Percentiles rank a stretch among this genome's conserved stretches.
Conservation (phyloP, 176 grass and related monocot genomes). For the Tillandsia fasciculata region DNA sequence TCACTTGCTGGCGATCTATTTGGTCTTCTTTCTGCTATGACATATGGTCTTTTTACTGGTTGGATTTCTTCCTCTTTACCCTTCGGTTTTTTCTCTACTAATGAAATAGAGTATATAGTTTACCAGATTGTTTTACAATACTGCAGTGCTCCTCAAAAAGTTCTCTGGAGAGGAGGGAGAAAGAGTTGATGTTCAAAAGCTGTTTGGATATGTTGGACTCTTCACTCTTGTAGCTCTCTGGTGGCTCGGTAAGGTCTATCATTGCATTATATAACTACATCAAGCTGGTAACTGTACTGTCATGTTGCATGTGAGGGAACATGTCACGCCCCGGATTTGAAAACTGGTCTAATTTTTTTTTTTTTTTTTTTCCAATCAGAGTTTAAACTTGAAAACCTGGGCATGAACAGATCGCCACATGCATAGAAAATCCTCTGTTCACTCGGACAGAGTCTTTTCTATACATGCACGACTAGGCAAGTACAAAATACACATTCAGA, state of each 20-base stretch:
- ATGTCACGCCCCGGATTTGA: too few relatives aligned
- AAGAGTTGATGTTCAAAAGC: slow-evolving; percentile 82
- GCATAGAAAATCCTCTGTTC: too few relatives aligned
- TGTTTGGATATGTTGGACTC: slow-evolving; percentile 88
- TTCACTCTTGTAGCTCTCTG: slow-evolving; percentile 78
- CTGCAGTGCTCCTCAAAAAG: slow-evolving; percentile 91
- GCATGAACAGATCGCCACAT: too few relatives aligned
- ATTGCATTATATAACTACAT: background rate
- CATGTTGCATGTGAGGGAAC: background rate
- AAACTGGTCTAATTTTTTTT: too few relatives aligned
- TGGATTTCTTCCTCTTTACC: slow-evolving; percentile 2
- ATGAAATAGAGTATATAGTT: background rate
- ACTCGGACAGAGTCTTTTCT: too few relatives aligned
- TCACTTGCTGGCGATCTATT: slow-evolving; percentile 87
- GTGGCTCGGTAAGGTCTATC: slow-evolving; percentile 67
- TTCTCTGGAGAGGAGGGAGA: slow-evolving; percentile 91
- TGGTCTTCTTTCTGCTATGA: slow-evolving; percentile 79
- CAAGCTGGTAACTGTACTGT: slow-evolving; percentile 2
- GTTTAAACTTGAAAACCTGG: too few relatives aligned
- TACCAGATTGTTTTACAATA: slow-evolving; percentile 23
- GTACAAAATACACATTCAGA: too few relatives aligned
- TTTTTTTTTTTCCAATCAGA: too few relatives aligned
- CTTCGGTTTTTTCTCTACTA: background rate
- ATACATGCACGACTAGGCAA: too few relatives aligned
- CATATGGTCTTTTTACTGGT: slow-evolving; percentile 94